phyloP scores from a whole-genome alignment of 1,284 basidiomycete genomes.

The Pisolithus thermaeus region DNA sequence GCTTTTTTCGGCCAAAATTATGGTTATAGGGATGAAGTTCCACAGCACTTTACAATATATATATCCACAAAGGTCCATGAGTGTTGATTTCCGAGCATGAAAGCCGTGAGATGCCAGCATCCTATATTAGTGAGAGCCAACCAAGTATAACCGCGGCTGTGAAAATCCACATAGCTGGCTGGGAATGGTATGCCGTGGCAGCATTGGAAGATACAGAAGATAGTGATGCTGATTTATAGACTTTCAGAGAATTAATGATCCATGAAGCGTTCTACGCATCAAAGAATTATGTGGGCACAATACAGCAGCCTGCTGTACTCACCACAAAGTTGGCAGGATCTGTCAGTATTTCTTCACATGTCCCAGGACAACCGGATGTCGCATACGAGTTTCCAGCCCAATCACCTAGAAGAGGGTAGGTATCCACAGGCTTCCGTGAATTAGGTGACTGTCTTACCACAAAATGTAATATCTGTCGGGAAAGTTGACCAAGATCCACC shows the following conservation, averaged over 20 bases:
- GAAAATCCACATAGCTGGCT: constrained; percentile 6
- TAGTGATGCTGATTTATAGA: constrained; percentile 43
- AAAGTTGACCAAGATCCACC: constrained; percentile 9
- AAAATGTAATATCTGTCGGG: constrained; percentile 72
- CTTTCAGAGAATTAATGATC: constrained; percentile 51
- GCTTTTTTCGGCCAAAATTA: no score
- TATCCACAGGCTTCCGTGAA: constrained; percentile 6
- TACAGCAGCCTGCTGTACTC: constrained; percentile 17
- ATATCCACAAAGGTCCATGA: background rate
- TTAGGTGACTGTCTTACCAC: constrained; percentile 40
- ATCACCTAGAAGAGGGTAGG: constrained; percentile 44
- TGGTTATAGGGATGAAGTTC: background rate
- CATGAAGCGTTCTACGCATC: constrained; percentile 48
- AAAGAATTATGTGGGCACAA: background rate
- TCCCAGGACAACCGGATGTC: constrained; percentile 68
- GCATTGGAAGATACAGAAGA: constrained; percentile 24
- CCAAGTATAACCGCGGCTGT: constrained; percentile 4
- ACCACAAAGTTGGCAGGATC: constrained; percentile 67
- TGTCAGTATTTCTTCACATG: constrained; percentile 57
- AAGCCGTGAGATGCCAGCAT: background rate
- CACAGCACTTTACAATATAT: background rate
- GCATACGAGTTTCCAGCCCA: constrained; percentile 78
- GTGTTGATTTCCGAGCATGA: background rate
- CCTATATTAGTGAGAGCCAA: constrained; percentile 16
- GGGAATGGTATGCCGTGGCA: constrained; percentile 2